Evolutionary conservation across 768 basidiomycete species (phyloP).

Genomic region (Lentinula sp.): DNA sequence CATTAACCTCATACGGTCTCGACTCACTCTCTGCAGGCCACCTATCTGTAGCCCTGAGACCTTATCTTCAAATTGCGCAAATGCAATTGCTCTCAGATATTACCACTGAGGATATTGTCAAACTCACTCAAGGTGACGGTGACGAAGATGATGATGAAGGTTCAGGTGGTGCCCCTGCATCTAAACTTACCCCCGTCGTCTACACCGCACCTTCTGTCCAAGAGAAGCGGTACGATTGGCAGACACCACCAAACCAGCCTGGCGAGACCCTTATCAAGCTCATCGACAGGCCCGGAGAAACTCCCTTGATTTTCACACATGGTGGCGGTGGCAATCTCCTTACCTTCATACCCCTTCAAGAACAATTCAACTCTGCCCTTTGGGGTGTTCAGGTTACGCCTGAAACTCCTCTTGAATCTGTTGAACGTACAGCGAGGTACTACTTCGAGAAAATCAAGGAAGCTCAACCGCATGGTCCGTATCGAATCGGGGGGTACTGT

Average conservation of each 20-base stretch:
- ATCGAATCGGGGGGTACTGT: conserved; percentile 3
- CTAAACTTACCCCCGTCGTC: background rate
- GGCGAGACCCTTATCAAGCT: conserved; percentile 1
- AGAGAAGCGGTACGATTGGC: background rate
- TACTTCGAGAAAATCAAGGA: conserved; percentile 12
- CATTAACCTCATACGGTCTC: conserved; percentile 23
- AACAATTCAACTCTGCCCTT: conserved; percentile 9
- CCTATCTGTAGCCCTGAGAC: conserved; percentile 18
- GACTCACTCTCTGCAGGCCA: conserved; percentile 25
- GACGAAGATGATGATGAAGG: background rate
- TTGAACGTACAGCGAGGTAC: conserved; percentile 6
- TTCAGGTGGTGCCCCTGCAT: background rate
- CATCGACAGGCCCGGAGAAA: background rate
- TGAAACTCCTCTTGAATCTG: conserved; percentile 8
- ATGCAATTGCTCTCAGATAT: conserved; percentile 22
- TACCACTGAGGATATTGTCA: conserved; percentile 15
- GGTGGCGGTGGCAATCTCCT: conserved; percentile 5
- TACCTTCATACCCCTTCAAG: conserved; percentile 4
- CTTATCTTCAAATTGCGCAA: conserved; percentile 16
- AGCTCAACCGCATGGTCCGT: background rate
- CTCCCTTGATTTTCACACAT: background rate
- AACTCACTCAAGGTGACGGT: background rate
- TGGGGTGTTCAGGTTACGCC: conserved; percentile 12
- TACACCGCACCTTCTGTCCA: background rate
- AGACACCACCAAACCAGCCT: background rate